These are phyloP conservation scores for Conticribra weissflogii DNA, from an alignment of 108 stramenopile species.

Conservation along the genomic window DNA sequence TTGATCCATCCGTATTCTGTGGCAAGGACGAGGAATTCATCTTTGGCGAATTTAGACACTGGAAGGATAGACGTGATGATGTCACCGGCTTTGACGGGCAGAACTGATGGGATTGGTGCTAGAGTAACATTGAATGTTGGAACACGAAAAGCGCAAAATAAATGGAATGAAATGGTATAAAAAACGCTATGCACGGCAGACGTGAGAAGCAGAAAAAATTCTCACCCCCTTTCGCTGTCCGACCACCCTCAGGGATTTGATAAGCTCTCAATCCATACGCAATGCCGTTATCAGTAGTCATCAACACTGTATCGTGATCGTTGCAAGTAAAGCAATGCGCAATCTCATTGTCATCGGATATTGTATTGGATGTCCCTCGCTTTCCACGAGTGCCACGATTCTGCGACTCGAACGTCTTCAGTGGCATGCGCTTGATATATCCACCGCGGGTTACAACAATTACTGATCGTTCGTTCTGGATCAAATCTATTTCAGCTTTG, in stretches of 20 bases:
- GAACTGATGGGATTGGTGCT: conserved; percentile 80
- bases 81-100: conserved; percentile 74
- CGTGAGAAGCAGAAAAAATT: neutral
- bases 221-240: conserved; percentile 72
- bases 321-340: conserved; percentile 95
- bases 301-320: conserved; percentile 94
- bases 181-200: neutral
- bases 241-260: conserved; percentile 79
- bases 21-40: conserved; percentile 88
- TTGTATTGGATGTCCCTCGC: conserved; percentile 69
- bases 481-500: conserved; percentile 84
- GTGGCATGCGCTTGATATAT: conserved; percentile 96
- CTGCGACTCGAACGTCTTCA: conserved; percentile 92
- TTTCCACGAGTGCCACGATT: conserved; percentile 85
- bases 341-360: conserved; percentile 76
- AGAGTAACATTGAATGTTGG: too few species aligned
- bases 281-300: conserved; percentile 90
- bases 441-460: conserved; percentile 93
- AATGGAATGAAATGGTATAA: too few species aligned
- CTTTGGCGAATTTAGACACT: conserved; percentile 71
- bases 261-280: conserved; percentile 93
- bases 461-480: conserved; percentile 88
- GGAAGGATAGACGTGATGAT: conserved; percentile 78
- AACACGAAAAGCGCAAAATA: too few species aligned
- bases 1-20: conserved; percentile 95